Evolutionary conservation across 371 early-diverging fungal species (phyloP).

Genomic region (Mucor racemosus): DNA sequence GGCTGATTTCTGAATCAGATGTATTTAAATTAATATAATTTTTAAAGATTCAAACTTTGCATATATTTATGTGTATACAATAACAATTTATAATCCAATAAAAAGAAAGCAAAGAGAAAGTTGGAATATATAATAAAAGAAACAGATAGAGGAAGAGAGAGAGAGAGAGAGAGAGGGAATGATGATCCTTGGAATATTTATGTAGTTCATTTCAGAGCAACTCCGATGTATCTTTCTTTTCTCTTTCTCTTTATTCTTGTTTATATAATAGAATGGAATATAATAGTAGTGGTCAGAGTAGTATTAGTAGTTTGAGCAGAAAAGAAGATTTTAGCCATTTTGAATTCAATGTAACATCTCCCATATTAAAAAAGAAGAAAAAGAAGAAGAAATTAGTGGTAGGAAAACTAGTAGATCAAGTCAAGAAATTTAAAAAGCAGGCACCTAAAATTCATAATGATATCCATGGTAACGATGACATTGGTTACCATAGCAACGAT

Average conservation of each 20-base stretch:
- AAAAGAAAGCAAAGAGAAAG: neutral
- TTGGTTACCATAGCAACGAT: neutral
- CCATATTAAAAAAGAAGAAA: neutral
- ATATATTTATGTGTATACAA: neutral
- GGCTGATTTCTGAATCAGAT: neutral
- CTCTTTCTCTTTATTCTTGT: neutral
- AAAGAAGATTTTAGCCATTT: neutral
- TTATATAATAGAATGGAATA: neutral
- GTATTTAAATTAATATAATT: no score
- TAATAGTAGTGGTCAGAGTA: neutral
- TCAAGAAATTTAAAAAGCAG: constrained; percentile 17
- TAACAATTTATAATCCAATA: neutral
- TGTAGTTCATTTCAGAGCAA: neutral
- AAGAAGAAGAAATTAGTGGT: constrained; percentile 1
- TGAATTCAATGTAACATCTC: constrained; percentile 5
- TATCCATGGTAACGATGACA: neutral
- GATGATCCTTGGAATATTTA: neutral
- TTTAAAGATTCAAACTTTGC: neutral
- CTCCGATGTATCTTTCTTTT: neutral
- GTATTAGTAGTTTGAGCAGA: neutral
- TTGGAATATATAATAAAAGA: neutral
- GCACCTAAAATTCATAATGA: neutral
- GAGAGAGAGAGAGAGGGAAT: neutral
- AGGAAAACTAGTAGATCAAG: constrained; percentile 16
- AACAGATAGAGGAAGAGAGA: neutral